Percentiles rank a stretch among this genome's conserved stretches.
These are phyloP conservation scores for Corchorus olitorius DNA, from an alignment of 345 rosid species.

Conservation along the genomic window DNA sequence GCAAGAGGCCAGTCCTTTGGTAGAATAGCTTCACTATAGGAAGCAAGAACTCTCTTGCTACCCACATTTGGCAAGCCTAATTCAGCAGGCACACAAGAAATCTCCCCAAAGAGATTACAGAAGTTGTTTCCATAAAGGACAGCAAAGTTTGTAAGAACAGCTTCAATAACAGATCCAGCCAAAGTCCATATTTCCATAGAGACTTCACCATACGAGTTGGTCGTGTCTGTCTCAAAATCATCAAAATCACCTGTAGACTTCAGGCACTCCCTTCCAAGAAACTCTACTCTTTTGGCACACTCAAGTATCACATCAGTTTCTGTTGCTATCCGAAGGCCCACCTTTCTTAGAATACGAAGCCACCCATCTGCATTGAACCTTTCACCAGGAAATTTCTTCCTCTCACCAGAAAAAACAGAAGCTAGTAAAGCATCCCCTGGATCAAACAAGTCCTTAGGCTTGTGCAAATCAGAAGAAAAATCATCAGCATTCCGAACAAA, in stretches of 20 bases:
- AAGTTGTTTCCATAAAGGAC: slow-evolving; percentile 73
- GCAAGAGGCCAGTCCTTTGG: slow-evolving; percentile 91
- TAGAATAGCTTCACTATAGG: slow-evolving; percentile 74
- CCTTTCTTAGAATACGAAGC: slow-evolving; percentile 82
- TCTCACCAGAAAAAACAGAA: slow-evolving; percentile 83
- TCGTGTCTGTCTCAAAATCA: slow-evolving; percentile 56
- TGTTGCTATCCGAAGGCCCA: slow-evolving; percentile 68
- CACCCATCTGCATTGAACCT: slow-evolving; percentile 79
- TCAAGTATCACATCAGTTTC: slow-evolving; percentile 87
- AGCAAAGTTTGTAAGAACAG: slow-evolving; percentile 80
- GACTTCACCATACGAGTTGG: slow-evolving; percentile 50
- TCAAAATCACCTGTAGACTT: slow-evolving; percentile 49
- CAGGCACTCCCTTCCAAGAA: slow-evolving; percentile 63
- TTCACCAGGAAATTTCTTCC: slow-evolving; percentile 91
- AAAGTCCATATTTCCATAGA: slow-evolving; percentile 69
- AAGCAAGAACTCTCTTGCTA: slow-evolving; percentile 77
- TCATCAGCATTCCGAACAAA: slow-evolving; percentile 82
- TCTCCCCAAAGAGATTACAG: slow-evolving; percentile 75
- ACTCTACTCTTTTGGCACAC: slow-evolving; percentile 80
- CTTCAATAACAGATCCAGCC: slow-evolving; percentile 88
- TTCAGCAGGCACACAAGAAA: slow-evolving; percentile 87
- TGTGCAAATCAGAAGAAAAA: slow-evolving; percentile 56
- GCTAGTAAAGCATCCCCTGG: slow-evolving; percentile 77
- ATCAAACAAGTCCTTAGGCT: slow-evolving; percentile 87
- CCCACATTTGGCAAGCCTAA: slow-evolving; percentile 72